These are phyloP conservation scores for Nannizziopsis barbatae DNA, from an alignment of 2,329 filamentous ascomycete genomes.

Conservation along the genomic window DNA sequence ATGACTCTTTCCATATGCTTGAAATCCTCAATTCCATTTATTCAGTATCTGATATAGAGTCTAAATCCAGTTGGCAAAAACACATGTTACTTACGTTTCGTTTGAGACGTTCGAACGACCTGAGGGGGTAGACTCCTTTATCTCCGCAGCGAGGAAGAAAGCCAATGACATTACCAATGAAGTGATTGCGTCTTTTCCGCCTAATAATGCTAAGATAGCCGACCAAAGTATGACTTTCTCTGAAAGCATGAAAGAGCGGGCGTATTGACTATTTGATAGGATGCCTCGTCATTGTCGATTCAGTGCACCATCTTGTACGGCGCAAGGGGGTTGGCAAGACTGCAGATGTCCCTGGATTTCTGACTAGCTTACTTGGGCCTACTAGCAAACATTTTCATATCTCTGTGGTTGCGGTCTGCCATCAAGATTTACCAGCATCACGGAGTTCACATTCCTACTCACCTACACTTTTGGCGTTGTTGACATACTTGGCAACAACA, in stretches of 20 bases:
- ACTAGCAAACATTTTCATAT: conserved; percentile 31
- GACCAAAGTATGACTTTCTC: conserved; percentile 6
- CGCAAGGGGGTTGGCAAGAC: conserved; percentile 34
- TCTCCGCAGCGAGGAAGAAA: conserved; percentile 52
- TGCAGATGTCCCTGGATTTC: conserved; percentile 53
- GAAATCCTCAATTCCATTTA: not conserved
- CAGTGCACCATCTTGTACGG: conserved; percentile 54
- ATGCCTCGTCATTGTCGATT: conserved; percentile 67
- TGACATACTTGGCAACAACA: conserved; percentile 80
- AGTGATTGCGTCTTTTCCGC: conserved; percentile 37
- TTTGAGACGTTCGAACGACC: conserved; percentile 62
- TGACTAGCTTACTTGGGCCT: conserved; percentile 58
- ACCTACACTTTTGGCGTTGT: conserved; percentile 58
- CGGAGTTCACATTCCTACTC: conserved; percentile 33
- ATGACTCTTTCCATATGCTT: conserved; percentile 1
- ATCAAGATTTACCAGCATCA: conserved; percentile 60
- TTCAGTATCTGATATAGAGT: conserved; percentile 1
- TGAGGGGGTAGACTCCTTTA: conserved; percentile 53
- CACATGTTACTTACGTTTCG: conserved; percentile 63
- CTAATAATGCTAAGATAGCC: conserved; percentile 1
- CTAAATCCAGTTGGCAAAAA: conserved; percentile 41
- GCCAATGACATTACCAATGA: conserved; percentile 49
- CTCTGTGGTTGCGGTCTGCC: conserved; percentile 69
- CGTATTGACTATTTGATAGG: conserved; percentile 37
- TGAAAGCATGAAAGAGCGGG: not conserved